Conservation (phyloP, 129 eudicot species). For the Centrapalus pauciflorus region DNA sequence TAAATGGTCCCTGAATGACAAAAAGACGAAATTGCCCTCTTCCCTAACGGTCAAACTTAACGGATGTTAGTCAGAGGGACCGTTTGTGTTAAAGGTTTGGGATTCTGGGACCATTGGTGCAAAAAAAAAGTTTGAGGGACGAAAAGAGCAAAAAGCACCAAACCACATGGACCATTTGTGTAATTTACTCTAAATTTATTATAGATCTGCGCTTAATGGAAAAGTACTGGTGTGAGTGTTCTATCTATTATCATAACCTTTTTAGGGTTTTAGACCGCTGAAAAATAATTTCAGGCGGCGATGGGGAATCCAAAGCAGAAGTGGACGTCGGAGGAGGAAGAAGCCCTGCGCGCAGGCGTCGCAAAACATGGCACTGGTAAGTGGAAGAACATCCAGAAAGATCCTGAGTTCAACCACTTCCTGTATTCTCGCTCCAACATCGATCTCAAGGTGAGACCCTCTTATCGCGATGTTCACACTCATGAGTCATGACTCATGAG, state of each 20-base stretch:
- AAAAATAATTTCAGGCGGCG: neutral
- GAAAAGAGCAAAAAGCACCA: neutral
- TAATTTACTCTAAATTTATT: too few relatives aligned
- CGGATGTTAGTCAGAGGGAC: too few relatives aligned
- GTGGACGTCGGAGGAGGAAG: constrained; percentile 91
- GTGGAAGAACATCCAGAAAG: constrained; percentile 85
- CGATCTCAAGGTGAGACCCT: constrained; percentile 68
- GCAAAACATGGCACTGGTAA: constrained; percentile 91
- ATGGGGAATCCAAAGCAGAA: constrained; percentile 96
- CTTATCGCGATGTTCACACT: neutral
- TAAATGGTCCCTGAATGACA: too few relatives aligned
- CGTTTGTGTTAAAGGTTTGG: too few relatives aligned
- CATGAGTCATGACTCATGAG: neutral
- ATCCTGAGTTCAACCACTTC: constrained; percentile 65
- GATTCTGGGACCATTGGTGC: too few relatives aligned
- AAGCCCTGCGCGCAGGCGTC: constrained; percentile 82
- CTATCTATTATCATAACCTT: neutral
- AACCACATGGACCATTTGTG: too few relatives aligned
- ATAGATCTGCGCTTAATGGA: neutral
- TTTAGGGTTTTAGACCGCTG: constrained; percentile 16
- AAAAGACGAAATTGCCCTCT: too few relatives aligned
- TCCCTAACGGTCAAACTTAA: too few relatives aligned
- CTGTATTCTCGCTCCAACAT: constrained; percentile 84
- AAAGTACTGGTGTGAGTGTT: neutral
- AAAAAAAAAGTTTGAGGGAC: neutral